phyloP scores from a whole-genome alignment of 768 basidiomycete species.

The Tulasnella sp. region DNA sequence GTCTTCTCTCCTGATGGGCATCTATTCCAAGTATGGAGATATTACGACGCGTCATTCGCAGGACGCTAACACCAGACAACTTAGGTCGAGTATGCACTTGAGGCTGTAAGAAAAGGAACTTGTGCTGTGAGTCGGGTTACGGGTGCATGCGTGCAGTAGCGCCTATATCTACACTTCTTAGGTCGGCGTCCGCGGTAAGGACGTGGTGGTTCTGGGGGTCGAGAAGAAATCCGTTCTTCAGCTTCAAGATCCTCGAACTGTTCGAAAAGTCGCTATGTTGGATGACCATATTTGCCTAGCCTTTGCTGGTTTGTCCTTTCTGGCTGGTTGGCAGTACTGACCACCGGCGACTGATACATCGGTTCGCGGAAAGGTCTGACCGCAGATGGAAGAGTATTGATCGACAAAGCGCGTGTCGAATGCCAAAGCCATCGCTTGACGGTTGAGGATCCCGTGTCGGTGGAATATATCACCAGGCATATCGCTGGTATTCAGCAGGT shows the following conservation, averaged over 20 bases:
- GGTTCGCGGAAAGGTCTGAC: conserved; percentile 65
- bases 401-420: conserved; percentile 96
- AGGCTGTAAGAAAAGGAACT: conserved; percentile 95
- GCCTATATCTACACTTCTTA: conserved; percentile 37
- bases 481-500: conserved; percentile 99
- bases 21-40: conserved; percentile 76
- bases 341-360: neutral
- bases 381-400: conserved; percentile 94
- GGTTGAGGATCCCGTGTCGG: conserved; percentile 95
- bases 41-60: conserved; percentile 25
- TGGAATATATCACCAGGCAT: conserved; percentile 97
- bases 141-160: conserved; percentile 23
- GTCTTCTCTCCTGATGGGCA: conserved; percentile 99
- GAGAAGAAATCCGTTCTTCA: conserved; percentile 99
- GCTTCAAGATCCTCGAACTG: conserved; percentile 95
- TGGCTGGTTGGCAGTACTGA: neutral
- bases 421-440: conserved; percentile 96
- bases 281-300: conserved; percentile 97
- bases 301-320: conserved; percentile 71
- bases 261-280: conserved; percentile 96
- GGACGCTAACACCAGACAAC: conserved; percentile 22
- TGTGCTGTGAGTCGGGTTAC: conserved; percentile 67
- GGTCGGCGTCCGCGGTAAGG: conserved; percentile 94
- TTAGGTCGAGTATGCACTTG: conserved; percentile 98
- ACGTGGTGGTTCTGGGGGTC: conserved; percentile 93